phyloP scores from a whole-genome alignment of 2,329 filamentous ascomycete species.

The Chrysoporthe puriensis region DNA sequence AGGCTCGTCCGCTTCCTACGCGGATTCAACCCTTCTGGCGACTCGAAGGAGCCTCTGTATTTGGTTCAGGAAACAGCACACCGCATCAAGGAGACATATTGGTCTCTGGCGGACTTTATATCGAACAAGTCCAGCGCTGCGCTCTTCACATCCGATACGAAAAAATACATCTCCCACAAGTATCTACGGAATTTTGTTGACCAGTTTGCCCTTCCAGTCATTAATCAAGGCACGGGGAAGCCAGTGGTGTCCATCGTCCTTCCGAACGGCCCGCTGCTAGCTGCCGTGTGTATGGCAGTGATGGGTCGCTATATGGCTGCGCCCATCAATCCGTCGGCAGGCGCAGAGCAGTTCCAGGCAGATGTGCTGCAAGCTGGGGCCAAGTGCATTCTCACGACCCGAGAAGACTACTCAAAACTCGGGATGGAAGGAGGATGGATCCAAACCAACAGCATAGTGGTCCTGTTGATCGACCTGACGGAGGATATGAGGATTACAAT shows the following conservation, averaged over 20 bases:
- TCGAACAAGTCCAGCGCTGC: conserved; percentile 14
- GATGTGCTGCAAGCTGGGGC: conserved; percentile 28
- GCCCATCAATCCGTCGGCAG: conserved; percentile 28
- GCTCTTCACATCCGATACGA: conserved; percentile 13
- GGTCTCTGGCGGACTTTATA: conserved; percentile 26
- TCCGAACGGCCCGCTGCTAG: conserved; percentile 30
- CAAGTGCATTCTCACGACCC: conserved; percentile 24
- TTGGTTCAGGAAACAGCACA: conserved; percentile 15
- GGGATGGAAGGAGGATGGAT: conserved; percentile 13
- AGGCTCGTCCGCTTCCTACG: conserved; percentile 17
- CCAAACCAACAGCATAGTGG: conserved; percentile 14
- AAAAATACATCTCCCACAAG: conserved; percentile 20
- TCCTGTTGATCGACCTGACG: conserved; percentile 18
- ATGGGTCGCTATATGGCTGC: conserved; percentile 30
- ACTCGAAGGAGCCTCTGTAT: not conserved
- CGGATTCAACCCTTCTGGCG: conserved; percentile 10
- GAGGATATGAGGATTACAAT: conserved; percentile 24
- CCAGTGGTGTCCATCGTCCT: conserved; percentile 29
- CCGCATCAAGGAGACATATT: conserved; percentile 25
- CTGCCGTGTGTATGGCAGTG: conserved; percentile 31
- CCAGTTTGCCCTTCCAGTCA: conserved; percentile 20
- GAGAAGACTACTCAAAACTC: conserved; percentile 21
- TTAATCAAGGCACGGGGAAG: not conserved
- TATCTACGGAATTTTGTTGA: conserved; percentile 20
- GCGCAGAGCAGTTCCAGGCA: conserved; percentile 29